These are phyloP conservation scores for Phylloporus sp. DNA, from an alignment of 1,284 basidiomycete species.

Conservation along the genomic window DNA sequence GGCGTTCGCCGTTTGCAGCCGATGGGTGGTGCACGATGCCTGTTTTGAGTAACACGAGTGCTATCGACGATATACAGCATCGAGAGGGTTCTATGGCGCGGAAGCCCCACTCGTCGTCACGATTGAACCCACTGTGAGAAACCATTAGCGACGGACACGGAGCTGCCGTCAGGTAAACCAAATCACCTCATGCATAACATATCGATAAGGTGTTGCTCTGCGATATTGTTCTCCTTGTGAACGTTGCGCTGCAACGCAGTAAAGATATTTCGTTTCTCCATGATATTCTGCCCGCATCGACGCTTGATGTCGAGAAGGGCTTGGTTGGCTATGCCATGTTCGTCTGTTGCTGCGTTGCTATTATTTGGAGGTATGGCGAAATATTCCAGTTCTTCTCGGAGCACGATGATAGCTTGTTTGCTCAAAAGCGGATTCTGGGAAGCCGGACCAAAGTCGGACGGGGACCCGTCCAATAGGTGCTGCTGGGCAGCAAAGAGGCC, in stretches of 20 bases:
- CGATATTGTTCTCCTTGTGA: constrained; percentile 98
- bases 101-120: constrained; percentile 97
- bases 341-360: constrained; percentile 67
- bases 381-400: constrained; percentile 98
- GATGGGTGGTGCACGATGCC: constrained; percentile 81
- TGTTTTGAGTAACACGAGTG: constrained; percentile 96
- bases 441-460: constrained; percentile 65
- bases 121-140: constrained; percentile 83
- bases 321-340: constrained; percentile 79
- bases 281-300: constrained; percentile 85
- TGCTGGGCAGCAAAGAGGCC: constrained; percentile 84
- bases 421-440: constrained; percentile 90
- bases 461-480: constrained; percentile 67
- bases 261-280: constrained; percentile 93
- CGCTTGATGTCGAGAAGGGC: constrained; percentile 78
- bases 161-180: background rate
- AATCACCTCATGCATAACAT: constrained; percentile 98
- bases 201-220: constrained; percentile 99
- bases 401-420: constrained; percentile 98
- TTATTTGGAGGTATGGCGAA: constrained; percentile 91
- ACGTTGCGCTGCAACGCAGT: constrained; percentile 98
- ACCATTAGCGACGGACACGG: constrained; percentile 28
- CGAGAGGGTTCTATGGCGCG: constrained; percentile 93
- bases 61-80: constrained; percentile 98
- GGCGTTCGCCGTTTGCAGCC: constrained; percentile 55